Base-by-base conservation (phyloP, 768 basidiomycete species). In the Pulveroboletus sp. region DNA sequence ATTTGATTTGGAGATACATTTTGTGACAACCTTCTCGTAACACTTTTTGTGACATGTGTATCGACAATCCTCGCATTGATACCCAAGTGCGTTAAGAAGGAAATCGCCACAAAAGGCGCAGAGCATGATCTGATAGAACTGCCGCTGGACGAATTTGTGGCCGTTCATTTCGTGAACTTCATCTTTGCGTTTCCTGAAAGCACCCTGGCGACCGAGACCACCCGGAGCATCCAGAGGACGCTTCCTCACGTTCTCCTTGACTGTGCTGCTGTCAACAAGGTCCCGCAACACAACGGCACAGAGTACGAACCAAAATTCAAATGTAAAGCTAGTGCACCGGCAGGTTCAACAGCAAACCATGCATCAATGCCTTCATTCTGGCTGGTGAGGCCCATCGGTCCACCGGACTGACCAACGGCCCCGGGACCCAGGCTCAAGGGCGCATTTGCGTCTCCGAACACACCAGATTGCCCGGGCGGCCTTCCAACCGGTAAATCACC, bases 131-230 rank as follows among this genome's bases (percentile, higher is more conserved):
- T 97, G 94, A 68, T 97, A 98, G 75, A 99, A 99, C 70, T 98
- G 97, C 39, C 86, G 82, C 61, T 93, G 90, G 39, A 99, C 80
- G 65, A 99, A 99, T 69, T 97, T 92, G 75, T 99, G 97, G 11
- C 97, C 97, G 65, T 98, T 98, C 92, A 97, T 97, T 70, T 98
- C 94, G 72, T 94, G 94, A 4, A 98, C 87, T 74, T 98, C 95
- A 57, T 85, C 95, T 70, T 97, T 97, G 61, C 94, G 90, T 72
- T 97, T 97, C 64, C 94, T 87, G 57, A 99, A 84, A 50, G 97
- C 97, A 46, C 95, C 97, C 72, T 97, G 95, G 66, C 97, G 93
- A 42, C 95, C 97, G 34, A 99, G 82, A 49, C 93, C 94, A 43
- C 88, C 89, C 11, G 84, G 84, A 5, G 82, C 89, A 61, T 99